A percentile compares a stretch with the other conserved stretches of the same genome.
These are phyloP conservation scores for Kentomonas sorsogonicus DNA, from an alignment of 208 protist genomes.

Conservation along the genomic window DNA sequence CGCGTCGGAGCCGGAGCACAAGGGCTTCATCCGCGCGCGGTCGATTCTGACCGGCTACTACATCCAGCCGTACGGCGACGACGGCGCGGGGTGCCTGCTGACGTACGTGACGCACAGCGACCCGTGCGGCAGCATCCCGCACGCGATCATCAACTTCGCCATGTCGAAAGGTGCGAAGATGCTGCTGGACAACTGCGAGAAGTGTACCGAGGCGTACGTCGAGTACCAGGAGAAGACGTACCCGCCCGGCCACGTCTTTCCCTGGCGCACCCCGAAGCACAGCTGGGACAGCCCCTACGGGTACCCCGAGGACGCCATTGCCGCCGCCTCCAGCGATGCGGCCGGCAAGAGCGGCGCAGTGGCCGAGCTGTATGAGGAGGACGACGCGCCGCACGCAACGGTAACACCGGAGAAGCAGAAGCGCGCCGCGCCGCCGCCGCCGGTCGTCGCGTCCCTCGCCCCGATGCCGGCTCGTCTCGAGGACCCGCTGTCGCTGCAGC, in stretches of 20 bases:
- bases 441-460: conserved; percentile 33
- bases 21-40: conserved; percentile 65
- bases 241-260: conserved; percentile 32
- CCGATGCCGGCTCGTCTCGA: conserved; percentile 33
- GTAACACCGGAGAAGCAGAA: too few species aligned
- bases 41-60: conserved; percentile 85
- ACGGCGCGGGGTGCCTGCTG: conserved; percentile 38
- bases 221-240: conserved; percentile 55
- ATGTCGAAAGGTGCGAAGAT: conserved; percentile 56
- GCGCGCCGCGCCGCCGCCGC: not conserved
- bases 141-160: conserved; percentile 72
- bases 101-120: conserved; percentile 86
- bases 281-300: conserved; percentile 64
- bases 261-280: conserved; percentile 80
- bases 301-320: conserved; percentile 64
- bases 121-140: conserved; percentile 76
- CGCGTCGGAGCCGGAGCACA: conserved; percentile 63
- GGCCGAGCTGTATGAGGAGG: not conserved
- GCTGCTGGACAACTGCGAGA: conserved; percentile 62
- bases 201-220: conserved; percentile 60
- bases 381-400: too few species aligned
- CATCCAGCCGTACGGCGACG: conserved; percentile 63
- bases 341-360: not conserved
- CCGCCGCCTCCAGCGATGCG: too few species aligned
- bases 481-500: conserved; percentile 52